These are phyloP conservation scores for Colletotrichum eleusines DNA, from an alignment of 2,329 filamentous ascomycete species.

Conservation along the genomic window DNA sequence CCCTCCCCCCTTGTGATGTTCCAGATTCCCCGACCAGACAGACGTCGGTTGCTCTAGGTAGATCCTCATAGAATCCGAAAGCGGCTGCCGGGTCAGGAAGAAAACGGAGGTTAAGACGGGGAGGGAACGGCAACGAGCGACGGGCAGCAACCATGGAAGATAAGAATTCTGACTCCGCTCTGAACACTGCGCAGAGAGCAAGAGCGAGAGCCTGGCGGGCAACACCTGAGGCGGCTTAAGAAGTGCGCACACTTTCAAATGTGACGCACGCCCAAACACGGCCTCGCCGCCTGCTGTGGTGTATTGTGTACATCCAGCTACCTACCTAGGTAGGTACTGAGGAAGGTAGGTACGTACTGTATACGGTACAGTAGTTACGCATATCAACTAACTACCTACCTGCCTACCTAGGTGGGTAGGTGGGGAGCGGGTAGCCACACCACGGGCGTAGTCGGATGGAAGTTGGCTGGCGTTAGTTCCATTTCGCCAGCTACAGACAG, in stretches of 20 bases:
- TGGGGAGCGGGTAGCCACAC: too few species aligned
- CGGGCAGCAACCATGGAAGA: too few species aligned
- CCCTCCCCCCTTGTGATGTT: conserved; percentile 15
- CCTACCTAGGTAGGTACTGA: background rate
- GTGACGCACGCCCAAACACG: conserved; percentile 24
- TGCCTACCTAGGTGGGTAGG: too few species aligned
- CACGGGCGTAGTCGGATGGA: conserved; percentile 1
- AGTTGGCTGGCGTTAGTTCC: conserved; percentile 32
- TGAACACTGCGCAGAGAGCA: too few species aligned
- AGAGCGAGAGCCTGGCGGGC: background rate
- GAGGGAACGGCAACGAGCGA: background rate
- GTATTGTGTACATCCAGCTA: too few species aligned
- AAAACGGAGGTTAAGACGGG: conserved; percentile 8
- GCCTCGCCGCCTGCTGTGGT: conserved; percentile 5
- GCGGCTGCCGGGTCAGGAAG: conserved; percentile 19
- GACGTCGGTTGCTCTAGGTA: conserved; percentile 21
- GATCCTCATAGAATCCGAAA: conserved; percentile 33
- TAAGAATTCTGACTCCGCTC: too few species aligned
- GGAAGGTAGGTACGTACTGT: background rate
- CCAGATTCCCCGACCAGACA: conserved; percentile 11
- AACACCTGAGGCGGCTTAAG: background rate
- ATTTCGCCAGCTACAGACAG: conserved; percentile 1
- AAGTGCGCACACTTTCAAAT: conserved; percentile 30
- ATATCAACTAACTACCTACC: too few species aligned
- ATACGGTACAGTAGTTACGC: background rate